Evolutionary conservation across 306 rosid species (phyloP), one percentile per base, ranked within the genome.

Genomic region (Lathyrus tuberosus): DNA sequence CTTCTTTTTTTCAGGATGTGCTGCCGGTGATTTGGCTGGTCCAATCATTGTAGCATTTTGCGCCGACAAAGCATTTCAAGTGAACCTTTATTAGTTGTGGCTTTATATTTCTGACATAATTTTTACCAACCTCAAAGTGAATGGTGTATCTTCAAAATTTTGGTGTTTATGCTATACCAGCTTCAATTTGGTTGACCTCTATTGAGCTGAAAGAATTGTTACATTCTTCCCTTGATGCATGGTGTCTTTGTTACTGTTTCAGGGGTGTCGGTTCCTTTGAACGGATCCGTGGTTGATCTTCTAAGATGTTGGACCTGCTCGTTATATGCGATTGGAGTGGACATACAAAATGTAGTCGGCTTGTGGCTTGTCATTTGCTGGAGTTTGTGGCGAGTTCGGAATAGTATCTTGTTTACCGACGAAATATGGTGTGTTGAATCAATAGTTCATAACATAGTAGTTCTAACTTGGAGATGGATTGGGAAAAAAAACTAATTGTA

Each of bases 1-100:
- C 8, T 10, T 35, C 46, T 10, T 10, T 14, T 31, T 61, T 62
- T 75, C 93, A 92, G 98, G 98, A 41, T 86, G 96, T 71, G 81
- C 85, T 38, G 79, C 72, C 20, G 96, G 98, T 57, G 98, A 92
- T 81, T 76, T 89, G 81, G 91, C 84, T 11, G 96, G 98, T 57
- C 98, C 96, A 16, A 8, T 88, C 49, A 71, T 92, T 16, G 84
- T 90, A 38, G 78, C 89, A 49, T 42, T 65, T 69, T 86, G 76
- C 28, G 49, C 79, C 0, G 89, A 81, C 78, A 77, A 71, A 73
- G 46, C 64, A 60, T 81, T 82, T 65, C 81, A 66, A 15, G 40
- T 77, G 56, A 79, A 82, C 31, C 69, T 84, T 65, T n/a, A n/a
- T n/a, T 86, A 77, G 76, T 13, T 11, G 58, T 46, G 78, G 28